Base-by-base conservation (phyloP, 129 eudicot species). In the Heracleum sosnowskyi region DNA sequence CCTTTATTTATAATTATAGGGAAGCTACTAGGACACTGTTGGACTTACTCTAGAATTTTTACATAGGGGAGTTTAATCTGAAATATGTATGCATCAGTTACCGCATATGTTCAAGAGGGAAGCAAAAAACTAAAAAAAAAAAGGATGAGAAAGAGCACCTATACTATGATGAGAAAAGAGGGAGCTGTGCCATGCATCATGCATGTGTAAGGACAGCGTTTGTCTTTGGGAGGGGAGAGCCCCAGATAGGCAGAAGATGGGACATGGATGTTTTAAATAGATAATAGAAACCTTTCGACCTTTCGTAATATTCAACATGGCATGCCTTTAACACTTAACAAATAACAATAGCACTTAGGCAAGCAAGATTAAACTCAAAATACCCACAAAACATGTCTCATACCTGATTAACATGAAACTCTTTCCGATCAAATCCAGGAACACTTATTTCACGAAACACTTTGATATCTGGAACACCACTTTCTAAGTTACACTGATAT, bases 321-420 rank as follows among this genome's bases (percentile, higher is more conserved):
- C 34, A 51, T 24, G 33, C 29, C 31, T 60, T 28, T 11, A 3
- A 9, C 11, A 60, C 29, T 24, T 2, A 60, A 26, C 68, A 60
- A 26, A 60, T 60, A 60, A 28, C 34, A 7, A 51, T 20, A 20
- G 60, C n/a, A 51, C 8, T 60, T n/a, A 8, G 0, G 11, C 0
- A 24, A 18, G 33, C 68, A 60, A 55, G 31, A 1, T 55, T 7
- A 55, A 9, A 70, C 26, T 36, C 16, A 11, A 35, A 18, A 36
- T 33, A 20, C 60, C 60, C 10, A 20, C 44, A 36, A 8, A 70
- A 18, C 29, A 44, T 41, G 37, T 35, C 12, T 39, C 26, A 76
- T 82, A 91, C 98, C 92, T 95, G 99, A 81, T 72, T 85, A 78
- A 87, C 91, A 26, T 86, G 77, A 37, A 87, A 95, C 39, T 89